These are phyloP conservation scores for Phytophthora pisi DNA, from an alignment of 352 stramenopile species.

Conservation along the genomic window DNA sequence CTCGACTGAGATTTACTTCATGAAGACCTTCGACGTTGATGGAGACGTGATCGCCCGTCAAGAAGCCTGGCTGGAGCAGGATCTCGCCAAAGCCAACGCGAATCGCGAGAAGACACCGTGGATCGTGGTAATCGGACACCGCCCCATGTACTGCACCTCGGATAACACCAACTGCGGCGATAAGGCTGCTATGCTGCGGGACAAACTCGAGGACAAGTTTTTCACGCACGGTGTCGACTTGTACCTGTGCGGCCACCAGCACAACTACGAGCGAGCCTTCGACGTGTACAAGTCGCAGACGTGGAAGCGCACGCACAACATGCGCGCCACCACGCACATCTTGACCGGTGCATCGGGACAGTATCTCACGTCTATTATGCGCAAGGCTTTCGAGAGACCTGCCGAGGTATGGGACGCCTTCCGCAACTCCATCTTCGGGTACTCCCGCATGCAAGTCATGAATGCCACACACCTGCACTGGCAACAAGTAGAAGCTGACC, in stretches of 20 bases:
- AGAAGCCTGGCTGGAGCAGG: slow-evolving; percentile 66
- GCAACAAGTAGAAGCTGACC: slow-evolving; percentile 87
- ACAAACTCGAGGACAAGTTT: slow-evolving; percentile 80
- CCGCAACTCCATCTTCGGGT: slow-evolving; percentile 89
- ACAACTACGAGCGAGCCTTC: slow-evolving; percentile 91
- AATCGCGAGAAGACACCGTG: slow-evolving; percentile 75
- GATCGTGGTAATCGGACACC: slow-evolving; percentile 87
- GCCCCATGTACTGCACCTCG: slow-evolving; percentile 90
- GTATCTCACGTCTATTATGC: slow-evolving; percentile 80
- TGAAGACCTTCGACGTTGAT: slow-evolving; percentile 60
- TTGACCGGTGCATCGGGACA: slow-evolving; percentile 89
- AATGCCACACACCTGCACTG: slow-evolving; percentile 91
- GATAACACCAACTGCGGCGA: slow-evolving; percentile 74
- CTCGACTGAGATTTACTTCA: slow-evolving; percentile 92
- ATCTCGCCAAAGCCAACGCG: slow-evolving; percentile 65
- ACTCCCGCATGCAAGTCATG: slow-evolving; percentile 80
- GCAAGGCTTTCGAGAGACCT: slow-evolving; percentile 75
- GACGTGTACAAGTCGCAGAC: slow-evolving; percentile 78
- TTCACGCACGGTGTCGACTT: slow-evolving; percentile 84
- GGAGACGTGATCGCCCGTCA: slow-evolving; percentile 58
- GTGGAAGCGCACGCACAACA: slow-evolving; percentile 75
- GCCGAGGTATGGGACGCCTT: slow-evolving; percentile 77
- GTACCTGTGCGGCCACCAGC: slow-evolving; percentile 90
- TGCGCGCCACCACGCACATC: slow-evolving; percentile 88
- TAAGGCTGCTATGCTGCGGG: slow-evolving; percentile 64